Base-by-base conservation (phyloP, 2,329 filamentous ascomycete species). In the Lachnellula occidentalis region DNA sequence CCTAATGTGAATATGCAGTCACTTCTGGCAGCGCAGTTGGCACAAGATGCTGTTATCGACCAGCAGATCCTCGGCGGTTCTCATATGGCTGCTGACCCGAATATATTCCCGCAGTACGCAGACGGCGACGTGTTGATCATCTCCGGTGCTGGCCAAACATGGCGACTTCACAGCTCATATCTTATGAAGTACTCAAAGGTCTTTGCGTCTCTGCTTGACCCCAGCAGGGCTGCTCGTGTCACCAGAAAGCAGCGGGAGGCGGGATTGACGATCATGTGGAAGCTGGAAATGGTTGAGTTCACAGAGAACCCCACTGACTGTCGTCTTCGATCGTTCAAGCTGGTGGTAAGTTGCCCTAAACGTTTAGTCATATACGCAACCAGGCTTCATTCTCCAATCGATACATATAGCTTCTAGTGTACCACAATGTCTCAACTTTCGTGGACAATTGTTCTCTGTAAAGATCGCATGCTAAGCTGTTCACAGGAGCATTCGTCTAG, bases 121-220 rank as follows among this genome's bases (percentile, higher is more conserved):
- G 63, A 65, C 42, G 64, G 58, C 1, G 64, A 68, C 51, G 61
- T 67, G 6, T 48, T 63, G 19, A 66, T 68, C 8, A 47, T 52
- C 3, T 62, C 62, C 2, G 58, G 56, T 4, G 57, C 57, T 15
- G 65, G 65, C 6, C 58, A 53, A 11, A 41, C 45, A 4, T 68
- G 66, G 66, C 63, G 63, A 24, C 49, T 67, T 1, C 58, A 65
- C 34, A 57, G 53, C 11, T 51, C 55, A 14, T 58, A 59, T 14
- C 49, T 67, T 4, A 41, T 31, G 12, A 56, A 63, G 34, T 52
- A 56, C 5, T 65, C 64, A 5, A 11, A 48, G 1, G 14, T 47
- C 11, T 51, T 66, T n/a, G 37, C 37, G 17, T 31, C 51, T 9
- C 24, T 62, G 3, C 34, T 67, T 21, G 17, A 53, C 3, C 41